Conservation (phyloP, 139 green algal genomes). For the Chlorella sp. region DNA sequence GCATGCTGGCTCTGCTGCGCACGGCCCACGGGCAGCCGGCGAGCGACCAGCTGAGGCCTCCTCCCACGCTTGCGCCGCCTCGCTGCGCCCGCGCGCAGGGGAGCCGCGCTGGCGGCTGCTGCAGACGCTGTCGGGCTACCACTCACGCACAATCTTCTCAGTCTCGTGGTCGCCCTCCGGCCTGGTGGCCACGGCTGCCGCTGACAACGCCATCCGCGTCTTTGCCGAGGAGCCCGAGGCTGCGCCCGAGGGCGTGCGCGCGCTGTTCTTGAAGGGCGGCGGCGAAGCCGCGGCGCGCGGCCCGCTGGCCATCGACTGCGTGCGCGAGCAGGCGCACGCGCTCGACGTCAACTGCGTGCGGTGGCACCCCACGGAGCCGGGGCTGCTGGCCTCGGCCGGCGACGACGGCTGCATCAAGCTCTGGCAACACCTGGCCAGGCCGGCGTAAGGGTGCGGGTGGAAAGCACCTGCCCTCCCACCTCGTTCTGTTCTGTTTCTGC, state of each 20-base stretch:
- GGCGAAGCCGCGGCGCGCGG: background rate
- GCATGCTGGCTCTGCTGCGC: background rate
- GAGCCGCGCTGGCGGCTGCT: slow-evolving; percentile 47
- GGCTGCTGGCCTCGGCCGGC: slow-evolving; percentile 67
- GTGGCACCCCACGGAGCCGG: slow-evolving; percentile 65
- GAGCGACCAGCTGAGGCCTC: too few species aligned
- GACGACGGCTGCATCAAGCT: slow-evolving; percentile 76
- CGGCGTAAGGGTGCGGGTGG: too few species aligned
- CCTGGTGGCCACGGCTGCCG: slow-evolving; percentile 70
- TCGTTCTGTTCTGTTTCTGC: too few species aligned
- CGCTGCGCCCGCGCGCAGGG: slow-evolving; percentile 2
- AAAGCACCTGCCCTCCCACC: too few species aligned
- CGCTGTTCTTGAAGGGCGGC: background rate
- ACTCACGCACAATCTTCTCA: slow-evolving; percentile 77
- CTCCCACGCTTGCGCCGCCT: background rate
- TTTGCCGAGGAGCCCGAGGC: slow-evolving; percentile 41
- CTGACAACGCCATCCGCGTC: slow-evolving; percentile 71
- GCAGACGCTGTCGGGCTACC: slow-evolving; percentile 64
- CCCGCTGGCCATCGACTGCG: slow-evolving; percentile 40
- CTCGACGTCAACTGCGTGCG: slow-evolving; percentile 86
- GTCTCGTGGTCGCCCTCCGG: slow-evolving; percentile 71
- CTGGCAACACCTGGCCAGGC: too few species aligned
- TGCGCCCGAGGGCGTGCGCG: background rate
- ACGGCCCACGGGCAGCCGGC: too few species aligned
- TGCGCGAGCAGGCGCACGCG: slow-evolving; percentile 50